phyloP scores from a whole-genome alignment of 2,329 filamentous ascomycete species.

The Parastagonospora avenae region DNA sequence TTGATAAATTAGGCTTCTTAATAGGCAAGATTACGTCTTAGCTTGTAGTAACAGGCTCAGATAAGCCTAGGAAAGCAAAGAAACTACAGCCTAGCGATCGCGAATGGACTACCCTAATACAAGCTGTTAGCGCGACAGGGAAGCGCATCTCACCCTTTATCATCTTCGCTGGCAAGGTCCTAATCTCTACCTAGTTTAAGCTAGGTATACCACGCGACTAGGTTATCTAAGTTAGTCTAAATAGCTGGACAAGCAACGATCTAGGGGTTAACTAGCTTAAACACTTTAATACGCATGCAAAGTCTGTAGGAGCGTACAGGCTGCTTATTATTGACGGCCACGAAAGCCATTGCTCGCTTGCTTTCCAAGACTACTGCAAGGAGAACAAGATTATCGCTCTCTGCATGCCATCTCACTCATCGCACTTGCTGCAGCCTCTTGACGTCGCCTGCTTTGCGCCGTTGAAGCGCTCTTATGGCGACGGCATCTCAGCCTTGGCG shows the following conservation, averaged over 20 bases:
- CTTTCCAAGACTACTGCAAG: neutral
- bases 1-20: conserved; percentile 18
- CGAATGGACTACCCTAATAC: conserved; percentile 31
- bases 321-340: conserved; percentile 49
- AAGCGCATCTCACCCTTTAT: conserved; percentile 16
- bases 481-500: conserved; percentile 34
- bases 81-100: conserved; percentile 29
- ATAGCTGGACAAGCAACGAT: conserved; percentile 45
- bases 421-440: neutral
- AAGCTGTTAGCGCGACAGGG: conserved; percentile 10
- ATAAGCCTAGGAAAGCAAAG: conserved; percentile 22
- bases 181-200: conserved; percentile 5
- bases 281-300: conserved; percentile 14
- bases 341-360: conserved; percentile 38
- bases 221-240: conserved; percentile 36
- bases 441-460: neutral
- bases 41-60: conserved; percentile 32
- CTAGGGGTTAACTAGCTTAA: conserved; percentile 41
- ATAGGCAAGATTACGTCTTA: conserved; percentile 33
- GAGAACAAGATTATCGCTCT: conserved; percentile 3
- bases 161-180: conserved; percentile 15
- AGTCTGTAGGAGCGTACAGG: conserved; percentile 27
- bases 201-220: conserved; percentile 23
- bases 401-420: neutral
- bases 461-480: conserved; percentile 27